Evolutionary conservation across 257 asterid species (phyloP), one percentile per base, ranked within the genome.

Genomic region (Gentiana macrophylla): DNA sequence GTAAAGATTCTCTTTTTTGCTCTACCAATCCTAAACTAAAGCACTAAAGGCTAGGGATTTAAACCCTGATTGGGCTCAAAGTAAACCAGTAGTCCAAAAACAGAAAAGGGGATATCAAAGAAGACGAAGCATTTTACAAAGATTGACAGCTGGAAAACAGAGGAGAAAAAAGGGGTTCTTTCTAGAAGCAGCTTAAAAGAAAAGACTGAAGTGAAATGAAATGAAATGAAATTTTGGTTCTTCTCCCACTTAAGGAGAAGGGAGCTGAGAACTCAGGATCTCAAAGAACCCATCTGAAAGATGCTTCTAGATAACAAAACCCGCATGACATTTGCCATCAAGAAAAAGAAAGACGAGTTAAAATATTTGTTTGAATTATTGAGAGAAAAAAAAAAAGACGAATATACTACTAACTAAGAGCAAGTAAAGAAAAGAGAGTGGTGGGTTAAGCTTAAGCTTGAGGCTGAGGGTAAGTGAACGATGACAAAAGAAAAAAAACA

Each of bases 131-230:
- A 57, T 68, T 57, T 5, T 52, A 37, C 49, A 38, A 45, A 43
- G 64, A 56, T 45, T 35, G 45, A 69, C 68, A 57, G 52, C 61
- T 53, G 62, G 60, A 57, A 50, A 58, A 36, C 61, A 52, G 47
- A 56, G 48, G 45, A 33, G 24, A 24, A 0, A 24, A 45, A 61
- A 60, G 58, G 59, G 32, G 9, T 57, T 64, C 35, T 36, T 53
- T 59, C 66, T 59, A 53, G 71, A 66, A 59, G 53, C 52, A 53
- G 56, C 53, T 8, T 24, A 32, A 44, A 34, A 35, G 10, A n/a
- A 41, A 45, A 32, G 10, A 13, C 7, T 5, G 1, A 13, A 41
- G 15, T 10, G 8, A 43, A 55, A 6, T 34, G 36, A 12, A 44
- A 11, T 15, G 53, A 9, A 24, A 24, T 24, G 24, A 24, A 24